Evolutionary conservation across 768 basidiomycete species (phyloP).

Genomic region (Grammothele lineata): DNA sequence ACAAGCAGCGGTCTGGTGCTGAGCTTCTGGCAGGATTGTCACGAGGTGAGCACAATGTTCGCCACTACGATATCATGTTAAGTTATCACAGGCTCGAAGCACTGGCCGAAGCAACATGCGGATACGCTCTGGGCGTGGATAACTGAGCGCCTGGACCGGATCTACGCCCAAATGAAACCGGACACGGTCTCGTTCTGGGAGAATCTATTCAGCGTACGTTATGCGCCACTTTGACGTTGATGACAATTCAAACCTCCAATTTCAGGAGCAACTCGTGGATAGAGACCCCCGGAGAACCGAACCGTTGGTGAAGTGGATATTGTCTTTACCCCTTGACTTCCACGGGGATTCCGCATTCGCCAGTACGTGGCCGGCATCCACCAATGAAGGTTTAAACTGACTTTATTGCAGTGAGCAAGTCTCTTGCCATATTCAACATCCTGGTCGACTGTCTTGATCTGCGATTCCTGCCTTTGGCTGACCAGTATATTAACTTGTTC

Average conservation of each 20-base stretch:
- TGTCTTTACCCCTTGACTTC: conserved; percentile 76
- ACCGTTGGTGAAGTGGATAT: conserved; percentile 72
- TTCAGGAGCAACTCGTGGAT: conserved; percentile 43
- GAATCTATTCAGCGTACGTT: conserved; percentile 50
- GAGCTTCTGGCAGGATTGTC: conserved; percentile 71
- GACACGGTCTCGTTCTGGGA: conserved; percentile 82
- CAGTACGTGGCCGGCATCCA: conserved; percentile 59
- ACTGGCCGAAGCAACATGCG: conserved; percentile 61
- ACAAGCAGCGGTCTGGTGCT: conserved; percentile 80
- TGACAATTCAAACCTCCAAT: too few species aligned
- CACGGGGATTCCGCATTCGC: conserved; percentile 83
- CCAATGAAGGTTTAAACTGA: too few species aligned
- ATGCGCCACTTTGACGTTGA: conserved; percentile 1
- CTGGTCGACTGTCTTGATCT: conserved; percentile 63
- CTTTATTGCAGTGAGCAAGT: conserved; percentile 60
- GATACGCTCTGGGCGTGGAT: conserved; percentile 73
- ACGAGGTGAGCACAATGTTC: conserved; percentile 49
- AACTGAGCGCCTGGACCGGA: conserved; percentile 49
- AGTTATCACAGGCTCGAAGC: conserved; percentile 61
- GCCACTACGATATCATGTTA: conserved; percentile 7
- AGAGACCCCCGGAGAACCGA: conserved; percentile 79
- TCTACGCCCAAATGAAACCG: conserved; percentile 76
- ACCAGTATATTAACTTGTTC: conserved; percentile 64
- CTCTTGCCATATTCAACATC: conserved; percentile 61
- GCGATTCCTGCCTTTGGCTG: conserved; percentile 63